Base-by-base conservation (phyloP, 192 early-diverging fungal species). In the Chytriomyces sp. region DNA sequence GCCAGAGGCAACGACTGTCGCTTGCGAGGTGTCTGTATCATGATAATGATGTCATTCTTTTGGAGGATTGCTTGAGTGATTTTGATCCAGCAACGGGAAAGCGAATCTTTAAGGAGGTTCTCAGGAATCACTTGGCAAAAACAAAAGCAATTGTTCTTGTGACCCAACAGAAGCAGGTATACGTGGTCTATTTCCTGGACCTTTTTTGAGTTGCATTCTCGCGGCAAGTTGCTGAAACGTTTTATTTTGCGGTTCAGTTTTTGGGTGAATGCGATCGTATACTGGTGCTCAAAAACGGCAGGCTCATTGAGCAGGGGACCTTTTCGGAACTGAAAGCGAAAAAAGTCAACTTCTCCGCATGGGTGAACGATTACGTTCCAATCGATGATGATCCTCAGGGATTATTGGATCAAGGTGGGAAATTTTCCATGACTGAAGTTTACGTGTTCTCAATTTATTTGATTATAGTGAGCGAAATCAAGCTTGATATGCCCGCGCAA, bases 211-310 rank as follows among this genome's bases (percentile, higher is more conserved):
- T n/a, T 57, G 53, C 16, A n/a, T 57, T n/a, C 78, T 13, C 53
- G 76, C 20, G 63, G 62, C 20, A 26, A 28, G 1, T 23, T 64
- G 0, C 64, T 16, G 48, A 45, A 18, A 76, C 2, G 2, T 1
- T 70, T 76, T 88, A 89, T 72, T 86, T 82, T 69, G 70, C 88
- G n/a, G 64, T 77, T 24, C 43, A 76, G 66, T 78, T 78, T 59
- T 24, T 78, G 45, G 60, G 48, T 11, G 78, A 86, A 26, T 93
- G 89, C 61, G 90, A 93, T 61, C 68, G 75, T 8, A 89, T 93
- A 48, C 81, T 93, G n/a, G 88, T 91, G 20, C 80, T 93, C 79
- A 91, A 93, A 76, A 81, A 72, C 43, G 92, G 92, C 5, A 77
- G 75, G 11, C 81, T 86, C 0, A 82, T 89, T 47, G 86, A 85